Evolutionary conservation across 1,139 yeast species (phyloP).

Genomic region (Lodderomyces oxycetoniae): DNA sequence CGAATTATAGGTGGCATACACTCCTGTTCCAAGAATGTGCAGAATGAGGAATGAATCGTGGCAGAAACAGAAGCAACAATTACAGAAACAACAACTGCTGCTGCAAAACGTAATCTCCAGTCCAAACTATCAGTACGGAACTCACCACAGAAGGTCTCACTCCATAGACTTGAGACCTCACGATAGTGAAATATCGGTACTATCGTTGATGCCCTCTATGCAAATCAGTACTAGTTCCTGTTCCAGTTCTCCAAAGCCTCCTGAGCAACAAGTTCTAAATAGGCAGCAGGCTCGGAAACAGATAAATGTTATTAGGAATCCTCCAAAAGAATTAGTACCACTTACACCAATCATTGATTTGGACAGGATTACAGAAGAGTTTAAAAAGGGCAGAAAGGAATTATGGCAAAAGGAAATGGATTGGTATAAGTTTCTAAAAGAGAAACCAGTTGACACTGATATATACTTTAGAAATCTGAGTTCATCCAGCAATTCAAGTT

Average conservation of each 20-base stretch:
- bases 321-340: conserved; percentile 1
- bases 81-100: too few species aligned
- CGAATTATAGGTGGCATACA: too few species aligned
- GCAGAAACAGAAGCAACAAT: too few species aligned
- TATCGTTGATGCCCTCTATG: conserved; percentile 3
- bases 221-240: not conserved
- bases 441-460: conserved; percentile 3
- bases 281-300: not conserved
- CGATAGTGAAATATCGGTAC: conserved; percentile 8
- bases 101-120: conserved; percentile 1
- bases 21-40: too few species aligned
- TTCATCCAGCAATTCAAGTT: not conserved
- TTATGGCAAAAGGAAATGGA: conserved; percentile 8
- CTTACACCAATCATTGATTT: conserved; percentile 16
- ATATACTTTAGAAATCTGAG: not conserved
- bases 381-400: conserved; percentile 11
- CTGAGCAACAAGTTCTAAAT: conserved; percentile 1
- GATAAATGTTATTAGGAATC: too few species aligned
- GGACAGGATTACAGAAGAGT: conserved; percentile 17
- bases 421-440: conserved; percentile 10
- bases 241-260: not conserved
- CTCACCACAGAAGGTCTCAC: conserved; percentile 8
- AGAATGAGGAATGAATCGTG: too few species aligned
- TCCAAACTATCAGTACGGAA: conserved; percentile 3
- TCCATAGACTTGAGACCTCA: conserved; percentile 13